Base-by-base conservation (phyloP, 169 alveolate species). In the Cryptosporidium ubiquitum region DNA sequence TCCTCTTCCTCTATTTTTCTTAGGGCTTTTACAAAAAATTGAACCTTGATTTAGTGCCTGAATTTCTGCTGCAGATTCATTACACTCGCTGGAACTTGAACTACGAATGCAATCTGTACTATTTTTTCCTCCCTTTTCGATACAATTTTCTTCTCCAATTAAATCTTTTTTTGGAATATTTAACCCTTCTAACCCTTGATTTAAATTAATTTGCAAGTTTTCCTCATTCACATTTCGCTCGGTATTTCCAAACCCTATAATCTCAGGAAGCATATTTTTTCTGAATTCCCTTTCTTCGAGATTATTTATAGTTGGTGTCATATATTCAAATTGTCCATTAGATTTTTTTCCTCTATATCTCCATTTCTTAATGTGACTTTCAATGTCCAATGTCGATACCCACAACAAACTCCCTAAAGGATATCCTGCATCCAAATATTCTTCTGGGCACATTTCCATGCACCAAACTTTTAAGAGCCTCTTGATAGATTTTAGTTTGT, bases 401-500 rank as follows among this genome's bases (percentile, higher is more conserved):
- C 89, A 79, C 16, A 79, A 42, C 31, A 79, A 79, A 64, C 89
- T 79, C 42, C 89, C 89, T 12, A 64, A 49, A 60, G 89, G 89
- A 40, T 79, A 79, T 37, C 89, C 89, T 64, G 79, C 89, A 40
- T 79, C 89, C 47, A 79, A 64, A 61, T 79, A 79, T 7, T 60
- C 89, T 47, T 79, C 89, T 2, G 89, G 89, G 7, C 89, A 79
- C 89, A 79, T 79, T 16, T 79, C 89, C 89, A 79, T 79, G 44
- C 89, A 79, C 89, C 89, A 79, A 39, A 79, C 89, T 52, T 79
- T 79, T 2, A 79, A 47, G 26, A 79, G 75, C 9, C 89, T 79
- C 42, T 79, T 79, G 5, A 79, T 61, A 9, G 73, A 58, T 18
- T 69, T 44, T 26, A 79, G 31, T 40, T 64, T 79, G 37, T 79